Evolutionary conservation across 371 early-diverging fungal genomes (phyloP), one percentile per base, ranked within the genome.

Genomic region (Hamiltosporidium magnivora): DNA sequence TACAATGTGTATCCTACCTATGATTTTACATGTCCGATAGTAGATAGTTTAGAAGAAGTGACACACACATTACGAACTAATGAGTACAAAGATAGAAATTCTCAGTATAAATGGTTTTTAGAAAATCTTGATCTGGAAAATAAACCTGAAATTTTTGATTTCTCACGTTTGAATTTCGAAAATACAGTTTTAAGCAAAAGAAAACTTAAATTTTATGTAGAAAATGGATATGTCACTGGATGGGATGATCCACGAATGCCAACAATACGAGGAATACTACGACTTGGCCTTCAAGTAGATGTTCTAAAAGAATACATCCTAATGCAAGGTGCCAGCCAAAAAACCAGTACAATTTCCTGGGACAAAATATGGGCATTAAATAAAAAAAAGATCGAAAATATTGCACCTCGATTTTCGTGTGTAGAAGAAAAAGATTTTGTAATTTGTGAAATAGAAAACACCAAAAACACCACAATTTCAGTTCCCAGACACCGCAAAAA

Each of bases 221-320:
- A 95, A 66, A 75, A 92, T 64, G 86, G 87, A 11, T 76, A 82
- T 64, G 96, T 98, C 12, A 73, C 80, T 60, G 98, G 97, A 40
- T 99, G 99, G 99, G 94, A 96, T 79, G 99, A 98, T 82, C 95
- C 98, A 66, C 86, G 98, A 71, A 89, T 99, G 88, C 95, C 96
- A 40, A 99, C 99, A 53, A 88, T 99, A 61, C 87, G 96, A 65
- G 98, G 94, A 68, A 95, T 99, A 78, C 87, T 86, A 66, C 90
- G 98, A 69, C 87, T 93, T 72, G 99, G 99, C 65, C 85, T 99
- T 88, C 92, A 93, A 54, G 90, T 97, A 76, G 91, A 93, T 73
- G 97, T 93, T 0, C 84, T 99, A 72, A 89, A 89, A 74, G 87
- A 92, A 76, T 99, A 96, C 75, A 94, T 96, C 73, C 80, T 96